These are phyloP conservation scores for Purshia tridentata DNA, from an alignment of 306 rosid genomes.

Conservation along the genomic window DNA sequence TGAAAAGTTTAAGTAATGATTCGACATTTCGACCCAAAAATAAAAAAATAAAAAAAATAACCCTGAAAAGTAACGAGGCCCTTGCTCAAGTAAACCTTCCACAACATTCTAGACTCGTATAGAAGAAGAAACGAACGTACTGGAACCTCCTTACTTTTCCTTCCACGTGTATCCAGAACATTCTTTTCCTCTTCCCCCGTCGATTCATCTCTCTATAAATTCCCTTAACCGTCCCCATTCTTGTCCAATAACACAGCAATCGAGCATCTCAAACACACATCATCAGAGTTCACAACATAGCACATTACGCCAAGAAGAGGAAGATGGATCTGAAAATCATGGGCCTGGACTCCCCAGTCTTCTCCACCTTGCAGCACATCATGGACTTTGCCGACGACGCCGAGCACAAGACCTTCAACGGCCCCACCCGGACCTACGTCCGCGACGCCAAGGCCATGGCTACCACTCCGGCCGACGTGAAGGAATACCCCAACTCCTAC, in stretches of 20 bases:
- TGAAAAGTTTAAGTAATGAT: too few species aligned
- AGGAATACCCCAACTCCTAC: conserved; percentile 61
- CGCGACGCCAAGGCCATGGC: conserved; percentile 93
- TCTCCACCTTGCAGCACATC: conserved; percentile 60
- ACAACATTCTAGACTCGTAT: neutral
- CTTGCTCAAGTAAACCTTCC: neutral
- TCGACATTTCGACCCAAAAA: too few species aligned
- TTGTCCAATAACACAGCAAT: too few species aligned
- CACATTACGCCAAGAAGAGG: neutral
- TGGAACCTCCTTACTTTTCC: conserved; percentile 11
- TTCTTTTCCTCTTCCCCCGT: conserved; percentile 13
- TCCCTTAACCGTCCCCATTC: rapidly evolving
- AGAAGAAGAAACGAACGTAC: conserved; percentile 11
- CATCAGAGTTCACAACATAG: too few species aligned
- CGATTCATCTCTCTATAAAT: conserved; percentile 11
- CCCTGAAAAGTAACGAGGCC: too few species aligned
- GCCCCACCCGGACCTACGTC: conserved; percentile 60
- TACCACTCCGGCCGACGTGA: conserved; percentile 79
- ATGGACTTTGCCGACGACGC: conserved; percentile 51
- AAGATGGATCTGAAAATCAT: conserved; percentile 67
- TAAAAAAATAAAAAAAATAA: too few species aligned
- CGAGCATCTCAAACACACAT: too few species aligned
- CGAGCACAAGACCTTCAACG: conserved; percentile 43
- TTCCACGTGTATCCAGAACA: conserved; percentile 22
- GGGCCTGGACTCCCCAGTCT: conserved; percentile 65